Conservation (phyloP, 257 asterid genomes). For the Prunella vulgaris region DNA sequence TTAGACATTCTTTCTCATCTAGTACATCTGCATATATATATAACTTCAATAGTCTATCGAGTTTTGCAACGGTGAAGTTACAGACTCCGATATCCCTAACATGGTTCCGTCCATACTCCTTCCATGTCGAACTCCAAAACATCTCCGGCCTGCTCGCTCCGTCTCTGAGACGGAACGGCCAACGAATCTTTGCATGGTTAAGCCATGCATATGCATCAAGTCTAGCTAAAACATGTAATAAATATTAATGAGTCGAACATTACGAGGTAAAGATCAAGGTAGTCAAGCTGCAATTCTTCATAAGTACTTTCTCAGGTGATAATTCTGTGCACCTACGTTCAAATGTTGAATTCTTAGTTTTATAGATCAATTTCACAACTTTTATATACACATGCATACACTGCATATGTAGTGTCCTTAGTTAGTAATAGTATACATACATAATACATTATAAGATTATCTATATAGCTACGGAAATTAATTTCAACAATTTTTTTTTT, state of each 20-base stretch:
- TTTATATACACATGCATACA: no score
- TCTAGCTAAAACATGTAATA: background rate
- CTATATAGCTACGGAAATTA: no score
- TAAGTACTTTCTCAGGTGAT: conserved; percentile 51
- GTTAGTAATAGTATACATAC: no score
- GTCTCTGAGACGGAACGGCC: conserved; percentile 64
- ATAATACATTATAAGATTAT: no score
- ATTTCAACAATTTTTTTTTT: no score
- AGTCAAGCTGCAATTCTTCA: conserved; percentile 51
- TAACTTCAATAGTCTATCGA: conserved; percentile 40
- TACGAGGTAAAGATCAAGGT: conserved; percentile 76
- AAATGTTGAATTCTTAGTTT: background rate
- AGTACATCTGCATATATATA: no score
- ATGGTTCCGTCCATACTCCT: conserved; percentile 70
- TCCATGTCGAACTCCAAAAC: conserved; percentile 60
- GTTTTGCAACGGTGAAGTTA: conserved; percentile 51
- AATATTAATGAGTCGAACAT: background rate
- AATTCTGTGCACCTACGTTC: conserved; percentile 53
- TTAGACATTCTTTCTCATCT: no score
- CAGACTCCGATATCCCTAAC: conserved; percentile 65
- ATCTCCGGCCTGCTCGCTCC: conserved; percentile 54
- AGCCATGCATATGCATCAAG: no score
- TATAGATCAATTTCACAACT: no score
- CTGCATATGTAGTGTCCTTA: no score
- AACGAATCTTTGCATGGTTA: conserved; percentile 38